Evolutionary conservation across 2,329 filamentous ascomycete species (phyloP).

Genomic region (Alternaria hordeiaustralica): DNA sequence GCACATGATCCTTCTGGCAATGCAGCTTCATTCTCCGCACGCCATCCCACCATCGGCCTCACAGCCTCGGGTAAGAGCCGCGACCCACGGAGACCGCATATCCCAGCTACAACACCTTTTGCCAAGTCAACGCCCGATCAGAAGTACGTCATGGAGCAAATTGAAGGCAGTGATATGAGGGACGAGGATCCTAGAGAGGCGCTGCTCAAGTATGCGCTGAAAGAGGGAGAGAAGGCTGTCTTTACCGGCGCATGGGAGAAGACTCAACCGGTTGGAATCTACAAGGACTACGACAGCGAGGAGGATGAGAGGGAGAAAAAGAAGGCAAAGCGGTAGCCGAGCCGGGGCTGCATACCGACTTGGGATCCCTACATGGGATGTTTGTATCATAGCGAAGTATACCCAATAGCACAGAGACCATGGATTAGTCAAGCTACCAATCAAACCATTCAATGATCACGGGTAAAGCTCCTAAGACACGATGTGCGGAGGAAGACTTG

Average conservation of each 20-base stretch:
- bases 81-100: constrained; percentile 84
- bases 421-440: background rate
- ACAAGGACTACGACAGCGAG: constrained; percentile 86
- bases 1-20: constrained; percentile 69
- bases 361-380: constrained; percentile 4
- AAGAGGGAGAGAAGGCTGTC: constrained; percentile 89
- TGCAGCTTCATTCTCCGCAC: constrained; percentile 60
- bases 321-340: constrained; percentile 40
- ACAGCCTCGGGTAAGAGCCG: constrained; percentile 77
- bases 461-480: background rate
- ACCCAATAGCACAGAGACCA: constrained; percentile 5
- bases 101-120: constrained; percentile 86
- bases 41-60: constrained; percentile 74
- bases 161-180: constrained; percentile 88
- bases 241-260: constrained; percentile 94
- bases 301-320: constrained; percentile 76
- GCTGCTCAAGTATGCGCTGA: constrained; percentile 90
- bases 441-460: background rate
- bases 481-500: background rate
- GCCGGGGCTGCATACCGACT: background rate
- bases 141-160: constrained; percentile 84
- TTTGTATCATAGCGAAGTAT: constrained; percentile 16
- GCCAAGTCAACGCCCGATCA: constrained; percentile 89
- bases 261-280: constrained; percentile 91
- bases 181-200: constrained; percentile 97